These are phyloP conservation scores for Tylopilus sp. DNA, from an alignment of 768 basidiomycete species.

Conservation along the genomic window DNA sequence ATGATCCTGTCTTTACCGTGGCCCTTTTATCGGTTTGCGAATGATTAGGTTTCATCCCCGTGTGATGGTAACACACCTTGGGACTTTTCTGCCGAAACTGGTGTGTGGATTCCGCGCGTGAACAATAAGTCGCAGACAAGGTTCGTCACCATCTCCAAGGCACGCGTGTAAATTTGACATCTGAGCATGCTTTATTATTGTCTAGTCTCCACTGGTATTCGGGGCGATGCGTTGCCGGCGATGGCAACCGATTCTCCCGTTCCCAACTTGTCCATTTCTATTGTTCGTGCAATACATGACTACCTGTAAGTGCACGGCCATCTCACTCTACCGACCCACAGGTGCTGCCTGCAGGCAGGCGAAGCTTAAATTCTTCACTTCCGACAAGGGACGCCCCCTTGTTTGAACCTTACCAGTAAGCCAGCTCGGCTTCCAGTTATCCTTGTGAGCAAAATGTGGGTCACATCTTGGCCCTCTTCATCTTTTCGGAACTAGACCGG, in stretches of 20 bases:
- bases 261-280: slow-evolving; percentile 21
- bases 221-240: slow-evolving; percentile 6
- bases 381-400: slow-evolving; percentile 11
- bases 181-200: slow-evolving; percentile 18
- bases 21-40: slow-evolving; percentile 17
- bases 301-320: slow-evolving; percentile 14
- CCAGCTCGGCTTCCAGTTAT: slow-evolving; percentile 2
- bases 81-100: slow-evolving; percentile 9
- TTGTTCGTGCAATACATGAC: slow-evolving; percentile 22
- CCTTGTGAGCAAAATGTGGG: slow-evolving; percentile 15
- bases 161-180: slow-evolving; percentile 25
- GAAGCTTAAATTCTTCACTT: slow-evolving; percentile 19
- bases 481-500: slow-evolving; percentile 33
- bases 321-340: slow-evolving; percentile 1
- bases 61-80: slow-evolving; percentile 4
- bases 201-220: slow-evolving; percentile 3
- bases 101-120: slow-evolving; percentile 7
- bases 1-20: slow-evolving; percentile 5
- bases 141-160: slow-evolving; percentile 27
- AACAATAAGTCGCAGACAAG: slow-evolving; percentile 30
- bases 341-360: slow-evolving; percentile 1
- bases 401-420: slow-evolving; percentile 9
- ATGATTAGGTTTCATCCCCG: slow-evolving; percentile 20
- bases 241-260: slow-evolving; percentile 13
- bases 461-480: slow-evolving; percentile 15